Base-by-base conservation (phyloP, 805 yeast species). In the Metschnikowia koreensis region DNA sequence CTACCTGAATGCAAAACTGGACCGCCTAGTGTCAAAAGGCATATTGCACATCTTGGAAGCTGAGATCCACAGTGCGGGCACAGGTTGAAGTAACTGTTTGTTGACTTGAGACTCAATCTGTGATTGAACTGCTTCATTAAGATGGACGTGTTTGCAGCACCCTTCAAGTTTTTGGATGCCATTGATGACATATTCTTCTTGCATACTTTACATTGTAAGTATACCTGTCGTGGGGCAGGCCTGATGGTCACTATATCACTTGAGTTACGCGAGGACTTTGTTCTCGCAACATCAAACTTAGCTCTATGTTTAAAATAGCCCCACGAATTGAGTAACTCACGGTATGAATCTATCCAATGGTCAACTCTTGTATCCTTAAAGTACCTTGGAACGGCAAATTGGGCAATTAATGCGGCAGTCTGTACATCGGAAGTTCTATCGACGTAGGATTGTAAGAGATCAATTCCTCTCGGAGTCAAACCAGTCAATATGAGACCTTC, bases 401-500 rank as follows among this genome's bases (percentile, higher is more conserved):
- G 77, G 0, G 89, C 80, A 3, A 93, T 83, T 47, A 92, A 69
- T 0, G 96, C 85, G 0, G 96, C 97, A 0, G 96, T 91, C 66
- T 93, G 99, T 2, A 91, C 87, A 66, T 93, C 99, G 48, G 89
- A 81, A 0, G 96, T 89, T 60, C 92, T 77, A 66, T 91, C 93
- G 34, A 92, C 94, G 67, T 87, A 93, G 0, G 89, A 81, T 68
- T 92, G 97, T 40, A 93, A 67, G 44, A 93, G 73, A 62, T 88
- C 88, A 33, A 89, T 81, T 0, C 96, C 96, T 47, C 81, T 74
- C 0, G 93, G 91, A 0, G 97, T 91, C 28, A 93, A 80, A n/a
- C 99, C 99, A 0, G 97, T 91, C 43, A 93, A 70, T 15, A 92
- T 83, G 40, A 93, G 73, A 1, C 98, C 98, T 67, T 93, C 98